These are phyloP conservation scores for Davidsoniella eucalypti DNA, from an alignment of 2,329 filamentous ascomycete species.

Conservation along the genomic window DNA sequence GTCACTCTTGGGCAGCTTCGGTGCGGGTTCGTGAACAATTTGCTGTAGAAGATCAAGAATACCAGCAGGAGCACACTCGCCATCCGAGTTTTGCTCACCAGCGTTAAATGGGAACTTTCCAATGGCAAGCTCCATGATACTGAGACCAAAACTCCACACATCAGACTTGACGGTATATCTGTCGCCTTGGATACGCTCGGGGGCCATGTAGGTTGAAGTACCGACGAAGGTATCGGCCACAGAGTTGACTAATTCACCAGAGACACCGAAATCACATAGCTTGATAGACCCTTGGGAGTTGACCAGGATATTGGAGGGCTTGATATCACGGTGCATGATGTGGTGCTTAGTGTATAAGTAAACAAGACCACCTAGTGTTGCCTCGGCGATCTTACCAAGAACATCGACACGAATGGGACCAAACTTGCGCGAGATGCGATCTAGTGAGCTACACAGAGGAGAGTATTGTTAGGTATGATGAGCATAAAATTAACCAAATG, in stretches of 20 bases:
- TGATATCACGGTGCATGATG: slow-evolving; percentile 99
- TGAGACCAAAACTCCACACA: slow-evolving; percentile 93
- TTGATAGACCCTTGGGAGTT: slow-evolving; percentile 93
- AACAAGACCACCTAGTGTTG: slow-evolving; percentile 78
- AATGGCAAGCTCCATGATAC: slow-evolving; percentile 93
- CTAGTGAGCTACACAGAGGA: slow-evolving; percentile 52
- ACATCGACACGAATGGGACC: slow-evolving; percentile 92
- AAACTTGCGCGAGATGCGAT: slow-evolving; percentile 86
- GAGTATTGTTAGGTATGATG: background rate
- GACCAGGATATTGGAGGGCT: slow-evolving; percentile 92
- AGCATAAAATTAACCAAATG: background rate
- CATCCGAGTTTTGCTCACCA: slow-evolving; percentile 53
- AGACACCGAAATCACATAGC: slow-evolving; percentile 97
- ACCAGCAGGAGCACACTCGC: slow-evolving; percentile 71
- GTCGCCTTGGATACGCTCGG: slow-evolving; percentile 90
- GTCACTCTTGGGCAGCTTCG: slow-evolving; percentile 87
- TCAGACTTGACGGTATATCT: slow-evolving; percentile 97
- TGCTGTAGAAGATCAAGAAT: slow-evolving; percentile 93
- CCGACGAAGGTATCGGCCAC: slow-evolving; percentile 97
- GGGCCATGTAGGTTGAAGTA: slow-evolving; percentile 98
- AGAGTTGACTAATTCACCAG: slow-evolving; percentile 91
- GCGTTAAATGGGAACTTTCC: slow-evolving; percentile 89
- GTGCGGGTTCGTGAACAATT: slow-evolving; percentile 91
- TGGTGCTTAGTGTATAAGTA: slow-evolving; percentile 92
- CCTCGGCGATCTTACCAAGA: slow-evolving; percentile 92